Evolutionary conservation across 2,329 filamentous ascomycete genomes (phyloP).

Genomic region (Botrytis pseudocinerea): DNA sequence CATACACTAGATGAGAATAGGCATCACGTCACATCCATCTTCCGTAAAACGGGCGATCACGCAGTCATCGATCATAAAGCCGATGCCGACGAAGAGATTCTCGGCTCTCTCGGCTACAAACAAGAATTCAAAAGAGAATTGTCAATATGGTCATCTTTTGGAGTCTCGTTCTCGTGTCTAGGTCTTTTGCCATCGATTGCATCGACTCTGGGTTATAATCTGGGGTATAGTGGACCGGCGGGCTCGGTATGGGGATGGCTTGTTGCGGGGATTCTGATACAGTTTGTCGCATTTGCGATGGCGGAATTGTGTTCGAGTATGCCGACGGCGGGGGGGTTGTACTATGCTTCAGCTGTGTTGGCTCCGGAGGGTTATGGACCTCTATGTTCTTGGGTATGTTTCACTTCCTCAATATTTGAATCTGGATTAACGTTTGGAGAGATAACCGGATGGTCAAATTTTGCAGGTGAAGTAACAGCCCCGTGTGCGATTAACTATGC

Average conservation of each 20-base stretch:
- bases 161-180: conserved; percentile 42
- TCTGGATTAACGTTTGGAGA: neutral
- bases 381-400: conserved; percentile 26
- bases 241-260: conserved; percentile 63
- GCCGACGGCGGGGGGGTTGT: conserved; percentile 63
- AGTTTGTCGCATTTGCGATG: conserved; percentile 60
- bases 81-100: conserved; percentile 28
- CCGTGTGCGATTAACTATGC: conserved; percentile 41
- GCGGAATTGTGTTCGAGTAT: conserved; percentile 65
- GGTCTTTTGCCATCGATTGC: conserved; percentile 45
- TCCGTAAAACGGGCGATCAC: conserved; percentile 22
- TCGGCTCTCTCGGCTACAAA: conserved; percentile 36
- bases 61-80: conserved; percentile 23
- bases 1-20: conserved; percentile 22
- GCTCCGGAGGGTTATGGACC: conserved; percentile 39
- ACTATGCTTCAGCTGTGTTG: conserved; percentile 55
- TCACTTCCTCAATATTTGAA: neutral
- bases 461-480: conserved; percentile 26
- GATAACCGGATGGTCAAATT: conserved; percentile 29
- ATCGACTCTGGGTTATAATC: conserved; percentile 42
- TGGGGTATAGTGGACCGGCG: conserved; percentile 41
- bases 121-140: conserved; percentile 41
- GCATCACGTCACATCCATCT: conserved; percentile 24
- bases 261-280: conserved; percentile 64
- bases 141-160: conserved; percentile 41